Evolutionary conservation across 352 stramenopile genomes (phyloP).

Genomic region (Phytophthora litchii): DNA sequence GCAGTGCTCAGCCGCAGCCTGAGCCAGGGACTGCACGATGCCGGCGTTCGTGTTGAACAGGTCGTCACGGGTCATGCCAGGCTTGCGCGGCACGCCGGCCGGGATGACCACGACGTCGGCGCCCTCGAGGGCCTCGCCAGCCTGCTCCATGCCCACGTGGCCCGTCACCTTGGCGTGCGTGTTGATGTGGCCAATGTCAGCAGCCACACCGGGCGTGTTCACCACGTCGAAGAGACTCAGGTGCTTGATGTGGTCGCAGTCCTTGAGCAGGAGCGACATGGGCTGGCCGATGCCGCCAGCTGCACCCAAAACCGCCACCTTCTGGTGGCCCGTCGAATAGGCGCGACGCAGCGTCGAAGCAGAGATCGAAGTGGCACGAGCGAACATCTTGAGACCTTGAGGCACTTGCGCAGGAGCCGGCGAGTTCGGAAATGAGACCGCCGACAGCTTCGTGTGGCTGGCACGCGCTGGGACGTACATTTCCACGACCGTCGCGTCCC

Average conservation of each 20-base stretch:
- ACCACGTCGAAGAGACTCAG: slow-evolving; percentile 99
- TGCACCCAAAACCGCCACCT: slow-evolving; percentile 91
- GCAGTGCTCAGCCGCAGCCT: slow-evolving; percentile 94
- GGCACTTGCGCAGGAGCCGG: slow-evolving; percentile 17
- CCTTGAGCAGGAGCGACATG: slow-evolving; percentile 98
- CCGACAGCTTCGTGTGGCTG: slow-evolving; percentile 21
- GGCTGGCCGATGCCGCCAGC: slow-evolving; percentile 98
- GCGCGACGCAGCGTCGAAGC: slow-evolving; percentile 38
- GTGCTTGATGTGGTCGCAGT: slow-evolving; percentile 95
- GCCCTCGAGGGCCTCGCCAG: slow-evolving; percentile 73
- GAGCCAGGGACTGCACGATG: slow-evolving; percentile 97
- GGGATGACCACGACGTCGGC: slow-evolving; percentile 99
- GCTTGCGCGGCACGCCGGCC: slow-evolving; percentile 99
- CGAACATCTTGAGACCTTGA: slow-evolving; percentile 24
- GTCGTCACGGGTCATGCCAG: slow-evolving; percentile 96
- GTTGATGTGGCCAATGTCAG: slow-evolving; percentile 96
- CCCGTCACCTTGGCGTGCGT: slow-evolving; percentile 79
- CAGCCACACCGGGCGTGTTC: slow-evolving; percentile 97
- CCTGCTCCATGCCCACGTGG: slow-evolving; percentile 80
- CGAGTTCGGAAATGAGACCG: slow-evolving; percentile 26
- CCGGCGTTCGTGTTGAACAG: slow-evolving; percentile 96
- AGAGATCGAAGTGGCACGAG: slow-evolving; percentile 20
- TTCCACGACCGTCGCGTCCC: slow-evolving; percentile 18
- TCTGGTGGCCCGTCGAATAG: slow-evolving; percentile 77
- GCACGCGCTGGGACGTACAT: slow-evolving; percentile 2